These are phyloP conservation scores for Hygrophoropsis aurantiaca DNA, from an alignment of 768 basidiomycete species.

Conservation along the genomic window DNA sequence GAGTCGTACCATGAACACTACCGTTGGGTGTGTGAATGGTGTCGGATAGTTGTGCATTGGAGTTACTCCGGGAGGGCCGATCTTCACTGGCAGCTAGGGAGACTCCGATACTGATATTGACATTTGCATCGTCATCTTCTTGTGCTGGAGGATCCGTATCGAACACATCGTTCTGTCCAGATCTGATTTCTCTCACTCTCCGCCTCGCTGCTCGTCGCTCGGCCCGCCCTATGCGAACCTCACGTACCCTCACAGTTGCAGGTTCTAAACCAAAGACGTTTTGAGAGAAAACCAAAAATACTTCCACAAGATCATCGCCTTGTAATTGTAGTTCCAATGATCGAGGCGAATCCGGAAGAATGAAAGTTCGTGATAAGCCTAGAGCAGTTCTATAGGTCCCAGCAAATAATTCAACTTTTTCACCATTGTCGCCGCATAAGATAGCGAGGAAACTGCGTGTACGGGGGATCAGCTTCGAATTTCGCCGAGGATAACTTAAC, in stretches of 20 bases:
- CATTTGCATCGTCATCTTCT: conserved; percentile 54
- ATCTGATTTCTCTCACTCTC: conserved; percentile 66
- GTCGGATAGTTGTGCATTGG: conserved; percentile 25
- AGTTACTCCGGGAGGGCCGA: conserved; percentile 27
- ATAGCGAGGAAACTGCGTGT: conserved; percentile 82
- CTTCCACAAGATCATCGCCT: conserved; percentile 90
- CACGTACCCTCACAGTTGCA: conserved; percentile 90
- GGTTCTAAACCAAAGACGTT: conserved; percentile 93
- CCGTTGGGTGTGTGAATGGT: conserved; percentile 27
- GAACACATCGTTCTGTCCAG: conserved; percentile 43
- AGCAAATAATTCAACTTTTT: conserved; percentile 92
- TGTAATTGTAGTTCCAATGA: conserved; percentile 86
- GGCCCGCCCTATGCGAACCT: conserved; percentile 87
- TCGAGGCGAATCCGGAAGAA: conserved; percentile 86
- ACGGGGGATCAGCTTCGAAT: conserved; percentile 7
- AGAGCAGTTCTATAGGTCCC: conserved; percentile 89
- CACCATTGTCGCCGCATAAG: conserved; percentile 87
- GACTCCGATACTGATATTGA: conserved; percentile 64
- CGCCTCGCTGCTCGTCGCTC: conserved; percentile 84
- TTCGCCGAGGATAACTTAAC: conserved; percentile 10
- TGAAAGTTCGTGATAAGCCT: conserved; percentile 89
- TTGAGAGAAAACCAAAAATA: conserved; percentile 88
- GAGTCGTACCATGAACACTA: conserved; percentile 30
- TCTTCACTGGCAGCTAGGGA: conserved; percentile 47
- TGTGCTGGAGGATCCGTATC: conserved; percentile 44